phyloP scores from a whole-genome alignment of 768 basidiomycete species.

The Tubosaeta sp. region DNA sequence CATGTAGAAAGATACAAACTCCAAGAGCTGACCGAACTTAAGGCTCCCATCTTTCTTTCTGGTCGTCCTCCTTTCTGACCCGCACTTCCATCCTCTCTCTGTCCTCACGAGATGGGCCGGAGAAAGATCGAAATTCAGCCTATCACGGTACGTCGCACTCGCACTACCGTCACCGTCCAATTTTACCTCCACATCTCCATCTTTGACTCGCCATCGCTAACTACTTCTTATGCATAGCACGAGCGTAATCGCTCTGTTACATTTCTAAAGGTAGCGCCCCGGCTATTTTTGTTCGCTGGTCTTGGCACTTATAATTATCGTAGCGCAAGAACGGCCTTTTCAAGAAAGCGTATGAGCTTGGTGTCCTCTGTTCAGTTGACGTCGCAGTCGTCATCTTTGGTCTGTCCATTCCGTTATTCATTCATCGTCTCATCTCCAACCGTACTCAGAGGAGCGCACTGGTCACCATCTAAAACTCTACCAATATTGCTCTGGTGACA shows the following conservation, averaged over 20 bases:
- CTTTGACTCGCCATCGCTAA: constrained; percentile 32
- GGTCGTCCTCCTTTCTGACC: constrained; percentile 14
- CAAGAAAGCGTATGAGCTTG: constrained; percentile 89
- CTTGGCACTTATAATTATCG: constrained; percentile 38
- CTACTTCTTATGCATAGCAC: constrained; percentile 59
- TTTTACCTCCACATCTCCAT: constrained; percentile 27
- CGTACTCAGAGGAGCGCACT: constrained; percentile 60
- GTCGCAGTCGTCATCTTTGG: constrained; percentile 87
- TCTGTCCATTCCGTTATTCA: constrained; percentile 31
- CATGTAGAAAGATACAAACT: constrained; percentile 34
- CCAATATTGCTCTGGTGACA: constrained; percentile 74
- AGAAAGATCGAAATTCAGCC: constrained; percentile 82
- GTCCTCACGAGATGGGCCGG: constrained; percentile 51
- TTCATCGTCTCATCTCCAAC: neutral
- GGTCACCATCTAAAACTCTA: constrained; percentile 80
- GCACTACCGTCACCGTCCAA: constrained; percentile 16
- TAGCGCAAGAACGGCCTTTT: constrained; percentile 88
- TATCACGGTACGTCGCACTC: constrained; percentile 55
- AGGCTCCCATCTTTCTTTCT: constrained; percentile 30
- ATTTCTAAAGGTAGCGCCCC: constrained; percentile 74
- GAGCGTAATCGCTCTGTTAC: constrained; percentile 90
- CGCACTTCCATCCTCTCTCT: constrained; percentile 21
- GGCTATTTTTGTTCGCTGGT: constrained; percentile 56
- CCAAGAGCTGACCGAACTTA: constrained; percentile 27
- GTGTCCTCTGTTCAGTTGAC: constrained; percentile 86